A percentile compares a stretch with the other conserved stretches of the same genome.
phyloP scores from a whole-genome alignment of 768 basidiomycete species.

The Amylocystis lapponica region DNA sequence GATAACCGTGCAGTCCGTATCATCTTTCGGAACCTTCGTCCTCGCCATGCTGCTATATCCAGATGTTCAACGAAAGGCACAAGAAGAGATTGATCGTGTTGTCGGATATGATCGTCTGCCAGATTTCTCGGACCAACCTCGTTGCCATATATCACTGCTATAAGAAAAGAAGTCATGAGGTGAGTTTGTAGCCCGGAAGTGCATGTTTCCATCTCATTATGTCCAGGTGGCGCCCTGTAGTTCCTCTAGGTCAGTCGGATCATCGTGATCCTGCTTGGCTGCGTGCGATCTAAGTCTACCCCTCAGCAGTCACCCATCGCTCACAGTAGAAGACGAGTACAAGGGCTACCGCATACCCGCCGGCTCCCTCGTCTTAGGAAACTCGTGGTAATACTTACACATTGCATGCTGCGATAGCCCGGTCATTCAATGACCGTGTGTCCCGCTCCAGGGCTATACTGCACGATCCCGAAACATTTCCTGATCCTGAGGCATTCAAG shows the following conservation, averaged over 20 bases:
- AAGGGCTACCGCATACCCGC: conserved; percentile 11
- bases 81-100: conserved; percentile 34
- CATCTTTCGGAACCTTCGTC: conserved; percentile 22
- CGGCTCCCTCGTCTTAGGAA: conserved; percentile 14
- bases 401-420: background rate
- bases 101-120: conserved; percentile 29
- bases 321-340: conserved; percentile 16
- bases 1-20: conserved; percentile 8
- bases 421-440: background rate
- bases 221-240: conserved; percentile 15
- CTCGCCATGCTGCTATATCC: conserved; percentile 30
- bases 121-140: conserved; percentile 19
- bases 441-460: conserved; percentile 26
- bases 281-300: no score
- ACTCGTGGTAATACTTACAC: conserved; percentile 3
- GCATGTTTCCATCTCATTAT: background rate
- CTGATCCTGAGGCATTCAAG: conserved; percentile 23
- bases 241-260: conserved; percentile 8
- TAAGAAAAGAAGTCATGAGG: conserved; percentile 28
- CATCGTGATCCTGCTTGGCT: no score
- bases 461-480: conserved; percentile 39
- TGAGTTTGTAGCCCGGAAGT: conserved; percentile 2
- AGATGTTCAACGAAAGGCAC: conserved; percentile 27
- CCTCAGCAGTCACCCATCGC: conserved; percentile 18
- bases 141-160: conserved; percentile 26